These are phyloP conservation scores for Hirsutella minnesotensis DNA, from an alignment of 2,329 filamentous ascomycete genomes.

Conservation along the genomic window DNA sequence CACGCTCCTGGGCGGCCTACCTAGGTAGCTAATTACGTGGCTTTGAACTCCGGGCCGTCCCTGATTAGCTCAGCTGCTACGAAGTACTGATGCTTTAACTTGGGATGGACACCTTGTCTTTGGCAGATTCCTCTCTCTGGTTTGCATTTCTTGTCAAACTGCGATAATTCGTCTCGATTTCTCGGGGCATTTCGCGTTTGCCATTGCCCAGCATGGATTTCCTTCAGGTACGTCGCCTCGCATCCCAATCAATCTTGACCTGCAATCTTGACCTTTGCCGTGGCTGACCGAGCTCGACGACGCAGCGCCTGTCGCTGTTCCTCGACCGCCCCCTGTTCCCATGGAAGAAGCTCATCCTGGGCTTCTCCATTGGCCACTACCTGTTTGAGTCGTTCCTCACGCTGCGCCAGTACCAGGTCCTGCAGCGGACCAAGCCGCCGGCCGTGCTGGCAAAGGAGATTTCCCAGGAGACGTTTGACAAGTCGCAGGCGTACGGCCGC, in stretches of 20 bases:
- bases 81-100: neutral
- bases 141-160: neutral
- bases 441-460: slow-evolving; percentile 84
- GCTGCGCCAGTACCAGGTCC: slow-evolving; percentile 76
- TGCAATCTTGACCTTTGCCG: neutral
- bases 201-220: slow-evolving; percentile 28
- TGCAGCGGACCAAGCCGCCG: slow-evolving; percentile 69
- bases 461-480: slow-evolving; percentile 81
- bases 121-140: neutral
- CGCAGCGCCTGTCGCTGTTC: slow-evolving; percentile 64
- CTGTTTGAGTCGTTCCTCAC: slow-evolving; percentile 83
- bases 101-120: neutral
- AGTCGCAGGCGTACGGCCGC: slow-evolving; percentile 90
- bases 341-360: slow-evolving; percentile 93
- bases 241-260: no score
- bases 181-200: neutral
- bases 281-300: neutral
- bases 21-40: neutral
- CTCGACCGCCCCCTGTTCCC: slow-evolving; percentile 90
- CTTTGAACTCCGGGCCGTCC: neutral
- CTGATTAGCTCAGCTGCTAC: slow-evolving; percentile 1
- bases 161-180: neutral
- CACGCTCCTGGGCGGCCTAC: neutral
- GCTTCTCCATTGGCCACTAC: slow-evolving; percentile 88
- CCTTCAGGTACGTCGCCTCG: slow-evolving; percentile 26